Evolutionary conservation across 208 protist species (phyloP).

Genomic region (Leishmania arabica): DNA sequence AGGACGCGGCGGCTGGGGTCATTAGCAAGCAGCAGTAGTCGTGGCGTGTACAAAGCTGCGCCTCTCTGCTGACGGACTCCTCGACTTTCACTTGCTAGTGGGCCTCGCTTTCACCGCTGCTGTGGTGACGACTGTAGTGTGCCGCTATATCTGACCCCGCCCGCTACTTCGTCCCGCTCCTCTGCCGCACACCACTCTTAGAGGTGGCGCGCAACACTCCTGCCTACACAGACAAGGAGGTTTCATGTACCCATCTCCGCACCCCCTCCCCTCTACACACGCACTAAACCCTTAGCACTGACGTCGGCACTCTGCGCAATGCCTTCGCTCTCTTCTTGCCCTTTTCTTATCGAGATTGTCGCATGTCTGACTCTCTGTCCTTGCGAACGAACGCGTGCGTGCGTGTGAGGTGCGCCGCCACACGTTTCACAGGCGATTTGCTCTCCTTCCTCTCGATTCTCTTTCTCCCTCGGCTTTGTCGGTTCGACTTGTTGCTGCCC

Average conservation of each 20-base stretch:
- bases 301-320: neutral
- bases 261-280: neutral
- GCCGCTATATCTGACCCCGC: neutral
- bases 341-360: neutral
- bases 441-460: slow-evolving; percentile 1
- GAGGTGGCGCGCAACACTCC: neutral
- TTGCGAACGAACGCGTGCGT: neutral
- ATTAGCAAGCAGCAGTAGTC: neutral
- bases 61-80: neutral
- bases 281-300: too few relatives aligned
- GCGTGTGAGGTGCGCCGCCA: neutral
- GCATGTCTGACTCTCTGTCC: neutral
- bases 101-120: neutral
- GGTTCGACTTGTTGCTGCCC: neutral
- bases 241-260: neutral
- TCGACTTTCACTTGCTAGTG: neutral
- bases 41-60: neutral
- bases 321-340: neutral
- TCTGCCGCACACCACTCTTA: neutral
- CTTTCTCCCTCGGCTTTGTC: slow-evolving; percentile 5
- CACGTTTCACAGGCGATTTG: neutral
- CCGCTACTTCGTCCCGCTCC: neutral
- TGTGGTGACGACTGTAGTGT: neutral
- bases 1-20: too few relatives aligned
- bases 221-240: neutral